Base-by-base conservation (phyloP, 2,329 filamentous ascomycete species). In the Aspergillus aculeatus region DNA sequence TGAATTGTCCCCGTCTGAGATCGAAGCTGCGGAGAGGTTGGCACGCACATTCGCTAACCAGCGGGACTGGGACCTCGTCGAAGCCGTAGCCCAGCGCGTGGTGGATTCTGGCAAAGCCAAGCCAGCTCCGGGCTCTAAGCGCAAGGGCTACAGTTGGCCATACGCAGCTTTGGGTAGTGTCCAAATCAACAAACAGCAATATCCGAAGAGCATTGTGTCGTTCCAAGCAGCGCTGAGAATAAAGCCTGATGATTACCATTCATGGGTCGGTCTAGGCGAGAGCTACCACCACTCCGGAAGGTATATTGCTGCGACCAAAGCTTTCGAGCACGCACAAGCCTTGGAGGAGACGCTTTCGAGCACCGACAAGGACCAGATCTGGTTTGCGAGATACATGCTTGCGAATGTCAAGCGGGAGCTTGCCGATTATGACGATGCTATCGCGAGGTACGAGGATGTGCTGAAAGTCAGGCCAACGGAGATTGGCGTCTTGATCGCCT, bases 321-420 rank as follows among this genome's bases (percentile, higher is more conserved):
- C 95, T 0, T 95, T 98, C 66, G 81, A 90, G 35, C 90, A 96
- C 70, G 95, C 94, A 0, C 88, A 94, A 71, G 85, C 84, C 56
- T 82, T 96, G 4, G 90, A 94, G 63, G 81, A 85, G 29, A 81
- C 82, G 1, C 74, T 84, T 0, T 74, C 81, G n/a, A 70, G 82
- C 70, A 75, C 84, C 50, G 81, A 85, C 35, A 72, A 80, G 21
- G 86, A 84, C 0, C 90, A 96, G 66, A 89, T 86, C 10, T 99
- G 95, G 95, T 99, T 97, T 73, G 93, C 93, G 7, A 91, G 91
- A 71, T 97, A 97, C 75, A 96, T 99, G 89, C 85, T 98, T 61
- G 93, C 92, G 47, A 98, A 99, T 69, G 91, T 99, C 57, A 92
- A 92, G 74, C 87, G 93, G 56, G 94, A 98, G 71, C 82, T 98